A percentile compares a stretch with the other conserved stretches of the same genome.
phyloP scores from a whole-genome alignment of 257 asterid genomes.

The Osmanthus fragrans region DNA sequence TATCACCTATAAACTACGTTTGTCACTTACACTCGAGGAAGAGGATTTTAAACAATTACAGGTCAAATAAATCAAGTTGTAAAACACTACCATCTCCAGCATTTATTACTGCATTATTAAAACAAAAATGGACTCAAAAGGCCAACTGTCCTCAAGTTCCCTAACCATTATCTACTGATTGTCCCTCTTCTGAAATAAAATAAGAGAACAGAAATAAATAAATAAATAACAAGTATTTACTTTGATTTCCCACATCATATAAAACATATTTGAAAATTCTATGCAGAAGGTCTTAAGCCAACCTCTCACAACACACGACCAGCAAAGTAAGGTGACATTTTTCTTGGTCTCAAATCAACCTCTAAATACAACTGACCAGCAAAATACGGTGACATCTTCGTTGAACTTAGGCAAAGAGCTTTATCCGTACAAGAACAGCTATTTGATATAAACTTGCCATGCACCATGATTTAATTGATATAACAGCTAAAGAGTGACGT shows the following conservation, averaged over 20 bases:
- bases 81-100: background rate
- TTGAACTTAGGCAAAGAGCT: background rate
- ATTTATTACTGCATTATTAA: background rate
- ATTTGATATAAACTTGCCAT: background rate
- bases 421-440: background rate
- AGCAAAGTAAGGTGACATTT: background rate
- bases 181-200: background rate
- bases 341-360: background rate
- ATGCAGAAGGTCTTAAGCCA: background rate
- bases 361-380: background rate
- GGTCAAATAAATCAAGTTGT: background rate
- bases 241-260: background rate
- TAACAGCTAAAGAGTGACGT: background rate
- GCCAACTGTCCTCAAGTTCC: background rate
- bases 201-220: background rate
- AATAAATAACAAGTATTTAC: background rate
- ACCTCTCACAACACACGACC: background rate
- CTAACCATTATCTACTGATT: background rate
- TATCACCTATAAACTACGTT: background rate
- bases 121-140: background rate
- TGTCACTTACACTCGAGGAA: background rate
- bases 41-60: background rate
- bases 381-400: background rate
- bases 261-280: background rate
- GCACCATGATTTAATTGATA: background rate